A percentile compares a stretch with the other conserved stretches of the same genome.
phyloP scores from a whole-genome alignment of 2,329 filamentous ascomycete genomes.

The Botrytis pseudocinerea region DNA sequence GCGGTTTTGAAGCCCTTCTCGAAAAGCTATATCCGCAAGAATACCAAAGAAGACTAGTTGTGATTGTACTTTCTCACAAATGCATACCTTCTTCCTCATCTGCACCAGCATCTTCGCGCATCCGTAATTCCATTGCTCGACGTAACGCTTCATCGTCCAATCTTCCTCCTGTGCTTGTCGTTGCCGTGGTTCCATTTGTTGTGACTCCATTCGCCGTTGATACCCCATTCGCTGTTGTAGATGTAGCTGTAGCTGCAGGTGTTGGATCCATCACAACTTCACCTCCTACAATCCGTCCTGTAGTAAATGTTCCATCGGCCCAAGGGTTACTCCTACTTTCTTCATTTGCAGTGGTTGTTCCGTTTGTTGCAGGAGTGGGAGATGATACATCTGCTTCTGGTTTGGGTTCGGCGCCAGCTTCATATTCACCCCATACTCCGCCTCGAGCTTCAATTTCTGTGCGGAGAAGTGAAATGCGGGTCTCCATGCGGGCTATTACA shows the following conservation, averaged over 20 bases:
- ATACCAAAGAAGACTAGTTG: not conserved
- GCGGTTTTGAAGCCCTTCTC: not conserved
- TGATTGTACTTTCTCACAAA: slow-evolving; percentile 46
- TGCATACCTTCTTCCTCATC: slow-evolving; percentile 62
- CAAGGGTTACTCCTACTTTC: slow-evolving; percentile 46
- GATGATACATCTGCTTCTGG: slow-evolving; percentile 30
- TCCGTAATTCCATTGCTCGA: slow-evolving; percentile 54
- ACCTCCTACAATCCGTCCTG: slow-evolving; percentile 55
- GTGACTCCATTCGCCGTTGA: slow-evolving; percentile 20
- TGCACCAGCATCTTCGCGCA: slow-evolving; percentile 48
- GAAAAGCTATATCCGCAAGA: not conserved
- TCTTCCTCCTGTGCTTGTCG: slow-evolving; percentile 45
- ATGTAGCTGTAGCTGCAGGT: slow-evolving; percentile 17
- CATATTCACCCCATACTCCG: slow-evolving; percentile 57
- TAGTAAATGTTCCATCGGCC: slow-evolving; percentile 65
- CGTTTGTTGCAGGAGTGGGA: slow-evolving; percentile 27
- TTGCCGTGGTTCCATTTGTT: slow-evolving; percentile 20
- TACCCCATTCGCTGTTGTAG: slow-evolving; percentile 4
- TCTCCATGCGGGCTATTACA: slow-evolving; percentile 68
- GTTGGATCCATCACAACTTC: slow-evolving; percentile 48
- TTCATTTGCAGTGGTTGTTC: slow-evolving; percentile 28
- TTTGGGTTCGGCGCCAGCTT: slow-evolving; percentile 48
- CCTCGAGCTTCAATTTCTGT: slow-evolving; percentile 61
- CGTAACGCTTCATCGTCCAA: slow-evolving; percentile 61
- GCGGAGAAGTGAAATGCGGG: slow-evolving; percentile 63